Base-by-base conservation (phyloP, 2,329 filamentous ascomycete genomes). In the Ceratocystis diversiconidia region DNA sequence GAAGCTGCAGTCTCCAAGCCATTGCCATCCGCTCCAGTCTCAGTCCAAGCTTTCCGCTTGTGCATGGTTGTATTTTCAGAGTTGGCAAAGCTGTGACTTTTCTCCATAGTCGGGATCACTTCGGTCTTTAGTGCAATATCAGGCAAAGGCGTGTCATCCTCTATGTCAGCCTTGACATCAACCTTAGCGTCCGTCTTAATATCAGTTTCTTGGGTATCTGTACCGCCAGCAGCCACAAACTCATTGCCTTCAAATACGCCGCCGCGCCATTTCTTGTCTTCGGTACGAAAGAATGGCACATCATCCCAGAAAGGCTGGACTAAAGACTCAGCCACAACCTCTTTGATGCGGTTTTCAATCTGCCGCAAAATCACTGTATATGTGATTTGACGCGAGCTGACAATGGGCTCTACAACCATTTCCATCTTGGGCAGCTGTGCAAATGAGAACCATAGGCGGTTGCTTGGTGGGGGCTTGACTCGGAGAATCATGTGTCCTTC, bases 301-400 rank as follows among this genome's bases (percentile, higher is more conserved):
- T 99, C 94, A 69, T 99, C 94, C 92, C 94, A 99, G 72, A 95
- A 95, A 0, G 94, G 94, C 65, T 87, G 79, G 1, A 99, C 94
- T 22, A 97, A 75, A 1, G 91, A 96, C 76, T 99, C 94, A 8
- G 88, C 89, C 68, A 99, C 82, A 7, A 96, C 91, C 74, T 96
- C 92, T 72, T 95, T 89, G 73, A 99, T 96, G 62, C 91, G 83
- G 72, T 89, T 95, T 75, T 99, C 94, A 67, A 99, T 97, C 68
- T 95, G 90, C 62, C 91, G 85, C 12, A 97, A 80, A 65, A 99
- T 94, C 67, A 96, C 83, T 1, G 87, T 89, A 74, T 96, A 97
- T 0, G 94, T 97, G 69, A 99, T 96, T 73, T 97, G 92, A 66
- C 92, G 85, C 15, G 91, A 88, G 76, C 92, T 96, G 62, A 99